Conservation (phyloP, 768 basidiomycete genomes). For the Tulasnella sp. region DNA sequence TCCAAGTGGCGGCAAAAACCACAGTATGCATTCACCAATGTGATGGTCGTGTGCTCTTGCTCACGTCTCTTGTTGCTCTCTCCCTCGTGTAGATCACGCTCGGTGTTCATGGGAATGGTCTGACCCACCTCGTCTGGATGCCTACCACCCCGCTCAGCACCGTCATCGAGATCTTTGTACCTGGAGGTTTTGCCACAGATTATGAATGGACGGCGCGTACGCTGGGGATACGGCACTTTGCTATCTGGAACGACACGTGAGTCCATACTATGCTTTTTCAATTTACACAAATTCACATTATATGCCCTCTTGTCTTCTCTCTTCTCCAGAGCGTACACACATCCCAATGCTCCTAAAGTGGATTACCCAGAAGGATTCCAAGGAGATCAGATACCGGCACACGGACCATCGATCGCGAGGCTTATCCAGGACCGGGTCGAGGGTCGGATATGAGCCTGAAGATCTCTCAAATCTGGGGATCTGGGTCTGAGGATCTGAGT, state of each 20-base stretch:
- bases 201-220: conserved; percentile 74
- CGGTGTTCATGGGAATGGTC: conserved; percentile 69
- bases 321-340: not conserved
- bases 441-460: not conserved
- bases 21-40: conserved; percentile 22
- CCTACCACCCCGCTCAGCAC: conserved; percentile 57
- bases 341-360: conserved; percentile 1
- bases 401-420: conserved; percentile 22
- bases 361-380: conserved; percentile 34
- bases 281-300: too few relatives aligned
- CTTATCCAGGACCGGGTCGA: conserved; percentile 26
- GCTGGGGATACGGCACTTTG: conserved; percentile 63
- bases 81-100: conserved; percentile 54
- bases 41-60: not conserved
- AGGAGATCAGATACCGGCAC: conserved; percentile 31
- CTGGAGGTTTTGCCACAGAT: conserved; percentile 71
- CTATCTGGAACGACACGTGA: conserved; percentile 41
- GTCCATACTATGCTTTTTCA: not conserved
- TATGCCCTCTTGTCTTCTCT: too few relatives aligned
- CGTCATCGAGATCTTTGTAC: conserved; percentile 78
- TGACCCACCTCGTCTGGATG: conserved; percentile 81
- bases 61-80: conserved; percentile 1
- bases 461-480: too few relatives aligned
- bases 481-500: too few relatives aligned
- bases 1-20: conserved; percentile 29